phyloP scores from a whole-genome alignment of 768 basidiomycete species.

The Leccinum variicolor region DNA sequence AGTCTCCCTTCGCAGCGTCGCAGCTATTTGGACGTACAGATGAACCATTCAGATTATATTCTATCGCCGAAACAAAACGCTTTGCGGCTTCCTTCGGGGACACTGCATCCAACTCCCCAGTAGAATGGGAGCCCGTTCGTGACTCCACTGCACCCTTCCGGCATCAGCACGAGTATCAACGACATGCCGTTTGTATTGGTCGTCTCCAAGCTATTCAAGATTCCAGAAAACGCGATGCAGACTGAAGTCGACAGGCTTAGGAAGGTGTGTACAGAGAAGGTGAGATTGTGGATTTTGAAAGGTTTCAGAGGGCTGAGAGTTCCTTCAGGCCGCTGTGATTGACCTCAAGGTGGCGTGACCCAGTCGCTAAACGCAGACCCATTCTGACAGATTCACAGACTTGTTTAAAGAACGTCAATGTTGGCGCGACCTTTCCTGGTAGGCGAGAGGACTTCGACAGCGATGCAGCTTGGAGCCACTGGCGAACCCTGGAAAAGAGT shows the following conservation, averaged over 20 bases:
- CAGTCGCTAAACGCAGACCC: not conserved
- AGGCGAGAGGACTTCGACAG: constrained; percentile 82
- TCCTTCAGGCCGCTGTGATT: constrained; percentile 67
- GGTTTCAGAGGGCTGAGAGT: not conserved
- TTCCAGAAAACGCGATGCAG: constrained; percentile 64
- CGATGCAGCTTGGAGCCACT: constrained; percentile 80
- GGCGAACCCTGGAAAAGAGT: constrained; percentile 78
- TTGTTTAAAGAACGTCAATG: constrained; percentile 88
- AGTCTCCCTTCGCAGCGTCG: constrained; percentile 86
- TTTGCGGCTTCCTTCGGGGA: constrained; percentile 53
- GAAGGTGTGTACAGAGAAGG: constrained; percentile 74
- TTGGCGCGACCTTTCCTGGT: constrained; percentile 79
- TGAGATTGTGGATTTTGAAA: constrained; percentile 16
- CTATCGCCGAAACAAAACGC: constrained; percentile 73
- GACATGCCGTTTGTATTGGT: constrained; percentile 79
- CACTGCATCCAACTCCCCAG: constrained; percentile 49
- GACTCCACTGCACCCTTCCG: constrained; percentile 70
- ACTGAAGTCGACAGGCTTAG: constrained; percentile 68
- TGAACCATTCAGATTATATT: constrained; percentile 78
- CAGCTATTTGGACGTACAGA: constrained; percentile 77
- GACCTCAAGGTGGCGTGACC: constrained; percentile 71
- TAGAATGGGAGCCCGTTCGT: constrained; percentile 45
- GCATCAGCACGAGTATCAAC: constrained; percentile 43
- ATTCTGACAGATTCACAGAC: constrained; percentile 40
- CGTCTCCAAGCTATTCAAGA: constrained; percentile 71